Evolutionary conservation across 495 filamentous ascomycete genomes (phyloP).

Genomic region (Halenospora varia): DNA sequence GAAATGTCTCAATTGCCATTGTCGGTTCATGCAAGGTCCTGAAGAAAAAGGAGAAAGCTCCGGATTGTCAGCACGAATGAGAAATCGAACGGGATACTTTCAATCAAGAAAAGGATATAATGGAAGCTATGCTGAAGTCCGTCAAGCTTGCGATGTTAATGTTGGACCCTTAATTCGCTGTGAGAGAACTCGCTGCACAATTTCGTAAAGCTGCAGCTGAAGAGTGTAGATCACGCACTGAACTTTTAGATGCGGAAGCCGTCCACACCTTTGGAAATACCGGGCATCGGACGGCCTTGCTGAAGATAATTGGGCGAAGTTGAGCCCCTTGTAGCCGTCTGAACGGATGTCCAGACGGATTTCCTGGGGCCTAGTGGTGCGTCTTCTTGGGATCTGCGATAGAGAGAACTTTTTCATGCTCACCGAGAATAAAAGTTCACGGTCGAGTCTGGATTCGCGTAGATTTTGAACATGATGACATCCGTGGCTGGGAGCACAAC

Average conservation of each 20-base stretch:
- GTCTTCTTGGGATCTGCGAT: constrained; percentile 53
- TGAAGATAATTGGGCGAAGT: no score
- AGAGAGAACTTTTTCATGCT: constrained; percentile 9
- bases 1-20: background rate
- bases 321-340: background rate
- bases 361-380: background rate
- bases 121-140: no score
- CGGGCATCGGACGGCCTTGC: background rate
- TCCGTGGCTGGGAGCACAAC: no score
- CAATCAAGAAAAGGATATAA: no score
- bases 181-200: background rate
- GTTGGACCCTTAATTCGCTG: background rate
- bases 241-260: background rate
- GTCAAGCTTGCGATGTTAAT: no score
- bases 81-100: background rate
- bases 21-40: background rate
- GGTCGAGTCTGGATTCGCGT: no score
- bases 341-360: background rate
- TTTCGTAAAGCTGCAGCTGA: background rate
- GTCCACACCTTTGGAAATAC: background rate
- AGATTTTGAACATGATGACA: no score
- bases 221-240: background rate
- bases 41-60: background rate
- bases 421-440: no score
- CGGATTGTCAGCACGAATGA: background rate